These are phyloP conservation scores for Gentiana macrophylla DNA, from an alignment of 257 asterid species.

Conservation along the genomic window DNA sequence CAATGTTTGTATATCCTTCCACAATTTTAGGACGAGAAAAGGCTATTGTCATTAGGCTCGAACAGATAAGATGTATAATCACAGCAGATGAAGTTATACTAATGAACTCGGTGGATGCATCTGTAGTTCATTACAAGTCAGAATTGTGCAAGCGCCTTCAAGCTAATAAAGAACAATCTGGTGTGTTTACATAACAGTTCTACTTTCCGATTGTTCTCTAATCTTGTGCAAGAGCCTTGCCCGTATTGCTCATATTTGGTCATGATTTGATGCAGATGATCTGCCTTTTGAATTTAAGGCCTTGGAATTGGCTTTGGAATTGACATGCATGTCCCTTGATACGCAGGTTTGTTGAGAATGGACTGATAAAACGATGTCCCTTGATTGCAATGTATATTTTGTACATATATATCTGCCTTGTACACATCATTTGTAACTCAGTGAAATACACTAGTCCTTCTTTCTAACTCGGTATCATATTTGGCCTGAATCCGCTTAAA, in stretches of 20 bases:
- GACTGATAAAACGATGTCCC: too few species aligned
- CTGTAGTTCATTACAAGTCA: conserved; percentile 66
- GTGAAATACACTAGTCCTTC: too few species aligned
- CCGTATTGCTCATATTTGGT: conserved; percentile 14
- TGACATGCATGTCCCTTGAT: conserved; percentile 86
- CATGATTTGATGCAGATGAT: conserved; percentile 56
- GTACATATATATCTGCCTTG: too few species aligned
- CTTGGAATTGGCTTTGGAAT: conserved; percentile 92
- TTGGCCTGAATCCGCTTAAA: too few species aligned
- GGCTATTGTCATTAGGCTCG: conserved; percentile 92
- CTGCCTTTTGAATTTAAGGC: conserved; percentile 97
- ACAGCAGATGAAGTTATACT: conserved; percentile 95
- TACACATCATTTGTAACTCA: too few species aligned
- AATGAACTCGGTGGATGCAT: conserved; percentile 80
- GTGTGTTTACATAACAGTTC: conserved; percentile 25
- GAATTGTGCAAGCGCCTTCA: conserved; percentile 92
- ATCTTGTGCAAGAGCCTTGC: too few species aligned
- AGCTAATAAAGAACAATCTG: conserved; percentile 63
- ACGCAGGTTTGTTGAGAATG: conserved; percentile 52
- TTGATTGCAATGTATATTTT: too few species aligned
- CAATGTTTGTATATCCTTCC: conserved; percentile 81
- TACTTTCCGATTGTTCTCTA: too few species aligned
- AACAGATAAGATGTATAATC: conserved; percentile 90
- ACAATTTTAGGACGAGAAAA: conserved; percentile 95
- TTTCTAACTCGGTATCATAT: too few species aligned